Evolutionary conservation across 495 filamentous ascomycete species (phyloP).

Genomic region (Daldinia concentrica): DNA sequence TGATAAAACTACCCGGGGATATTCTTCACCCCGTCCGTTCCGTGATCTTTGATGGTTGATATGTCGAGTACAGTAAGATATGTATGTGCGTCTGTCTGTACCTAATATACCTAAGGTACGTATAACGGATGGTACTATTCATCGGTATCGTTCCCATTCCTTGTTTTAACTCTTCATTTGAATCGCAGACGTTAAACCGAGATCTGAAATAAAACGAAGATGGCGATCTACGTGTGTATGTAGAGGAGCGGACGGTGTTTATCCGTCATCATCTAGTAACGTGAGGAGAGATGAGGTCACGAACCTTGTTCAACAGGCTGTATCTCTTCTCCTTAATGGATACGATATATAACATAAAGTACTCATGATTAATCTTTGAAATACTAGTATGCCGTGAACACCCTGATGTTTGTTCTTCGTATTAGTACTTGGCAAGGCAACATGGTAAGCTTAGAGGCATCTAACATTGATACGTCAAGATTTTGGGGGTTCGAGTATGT

Average conservation of each 20-base stretch:
- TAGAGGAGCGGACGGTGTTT: neutral
- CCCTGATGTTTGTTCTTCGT: neutral
- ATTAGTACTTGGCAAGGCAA: neutral
- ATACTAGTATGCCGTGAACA: neutral
- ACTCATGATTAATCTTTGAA: neutral
- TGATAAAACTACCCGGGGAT: slow-evolving; percentile 6
- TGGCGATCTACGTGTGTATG: neutral
- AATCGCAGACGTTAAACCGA: neutral
- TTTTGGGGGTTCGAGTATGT: neutral
- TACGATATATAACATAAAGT: neutral
- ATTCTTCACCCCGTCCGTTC: slow-evolving; percentile 20
- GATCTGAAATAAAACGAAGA: neutral
- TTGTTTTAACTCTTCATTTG: neutral
- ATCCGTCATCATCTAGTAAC: neutral
- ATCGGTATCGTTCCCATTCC: neutral
- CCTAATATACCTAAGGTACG: neutral
- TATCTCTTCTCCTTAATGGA: neutral
- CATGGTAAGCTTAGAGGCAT: neutral
- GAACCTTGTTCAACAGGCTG: neutral
- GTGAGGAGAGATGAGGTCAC: slow-evolving; percentile 1
- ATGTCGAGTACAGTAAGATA: slow-evolving; percentile 35
- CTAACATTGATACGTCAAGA: neutral
- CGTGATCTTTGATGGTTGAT: slow-evolving; percentile 3
- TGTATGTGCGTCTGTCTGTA: neutral
- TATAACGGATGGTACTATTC: slow-evolving; percentile 12